These are phyloP conservation scores for Barnettozyma populi DNA, from an alignment of 805 yeast genomes.

Conservation along the genomic window DNA sequence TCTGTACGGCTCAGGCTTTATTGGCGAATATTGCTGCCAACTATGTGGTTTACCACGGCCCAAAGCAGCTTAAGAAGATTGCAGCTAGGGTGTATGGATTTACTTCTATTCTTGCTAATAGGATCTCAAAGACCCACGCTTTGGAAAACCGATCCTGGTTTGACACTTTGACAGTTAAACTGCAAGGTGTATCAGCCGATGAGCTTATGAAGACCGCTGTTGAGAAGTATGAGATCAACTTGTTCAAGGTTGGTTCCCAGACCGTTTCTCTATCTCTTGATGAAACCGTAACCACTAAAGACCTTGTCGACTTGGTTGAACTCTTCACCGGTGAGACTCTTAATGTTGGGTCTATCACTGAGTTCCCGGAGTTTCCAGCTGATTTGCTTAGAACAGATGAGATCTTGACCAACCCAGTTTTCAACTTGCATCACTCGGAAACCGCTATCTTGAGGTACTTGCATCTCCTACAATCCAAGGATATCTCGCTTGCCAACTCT, in stretches of 20 bases:
- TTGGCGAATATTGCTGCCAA: constrained; percentile 93
- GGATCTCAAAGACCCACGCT: constrained; percentile 42
- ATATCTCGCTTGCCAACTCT: constrained; percentile 87
- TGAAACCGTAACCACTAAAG: constrained; percentile 70
- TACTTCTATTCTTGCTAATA: constrained; percentile 65
- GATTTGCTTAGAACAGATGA: constrained; percentile 50
- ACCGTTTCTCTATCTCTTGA: constrained; percentile 82
- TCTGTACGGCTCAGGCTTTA: constrained; percentile 96
- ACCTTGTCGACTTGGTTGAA: constrained; percentile 50
- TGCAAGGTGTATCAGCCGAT: constrained; percentile 48
- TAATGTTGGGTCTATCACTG: constrained; percentile 20
- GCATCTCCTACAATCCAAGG: constrained; percentile 79
- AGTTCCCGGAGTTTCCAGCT: constrained; percentile 46
- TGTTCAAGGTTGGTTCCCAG: constrained; percentile 58
- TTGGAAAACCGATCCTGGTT: constrained; percentile 65
- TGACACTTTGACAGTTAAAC: constrained; percentile 74
- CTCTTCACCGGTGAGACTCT: constrained; percentile 47
- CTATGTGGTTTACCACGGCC: constrained; percentile 96
- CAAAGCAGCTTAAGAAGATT: constrained; percentile 73
- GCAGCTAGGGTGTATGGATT: constrained; percentile 71
- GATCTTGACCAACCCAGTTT: constrained; percentile 68
- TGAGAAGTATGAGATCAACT: constrained; percentile 59
- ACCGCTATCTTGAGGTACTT: constrained; percentile 91
- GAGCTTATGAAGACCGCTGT: constrained; percentile 55
- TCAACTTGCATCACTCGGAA: constrained; percentile 86